phyloP scores from a whole-genome alignment of 1,139 yeast genomes.

The Lizanozyma gosingica region DNA sequence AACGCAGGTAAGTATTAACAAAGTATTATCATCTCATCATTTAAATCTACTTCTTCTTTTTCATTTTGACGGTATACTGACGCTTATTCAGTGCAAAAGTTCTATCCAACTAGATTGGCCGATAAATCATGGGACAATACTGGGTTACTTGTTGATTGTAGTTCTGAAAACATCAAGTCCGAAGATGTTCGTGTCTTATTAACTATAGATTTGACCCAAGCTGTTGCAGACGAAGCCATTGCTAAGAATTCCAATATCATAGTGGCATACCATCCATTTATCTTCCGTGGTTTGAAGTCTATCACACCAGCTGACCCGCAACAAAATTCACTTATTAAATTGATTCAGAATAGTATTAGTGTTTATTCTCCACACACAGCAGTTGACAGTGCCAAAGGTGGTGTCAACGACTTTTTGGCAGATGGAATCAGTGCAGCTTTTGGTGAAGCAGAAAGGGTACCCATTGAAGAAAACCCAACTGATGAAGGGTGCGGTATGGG shows the following conservation, averaged over 20 bases:
- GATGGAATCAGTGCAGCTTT: constrained; percentile 41
- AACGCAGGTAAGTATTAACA: constrained; percentile 32
- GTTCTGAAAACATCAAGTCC: constrained; percentile 13
- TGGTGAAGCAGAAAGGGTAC: constrained; percentile 14
- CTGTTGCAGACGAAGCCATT: constrained; percentile 84
- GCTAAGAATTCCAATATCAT: constrained; percentile 41
- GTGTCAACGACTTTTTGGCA: constrained; percentile 89
- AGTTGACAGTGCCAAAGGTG: constrained; percentile 83
- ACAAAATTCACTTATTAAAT: constrained; percentile 62
- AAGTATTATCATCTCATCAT: no score
- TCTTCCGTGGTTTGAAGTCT: constrained; percentile 81
- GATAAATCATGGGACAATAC: constrained; percentile 92
- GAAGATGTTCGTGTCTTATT: constrained; percentile 44
- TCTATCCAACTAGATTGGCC: constrained; percentile 68
- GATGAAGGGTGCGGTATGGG: constrained; percentile 73
- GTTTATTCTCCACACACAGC: constrained; percentile 97
- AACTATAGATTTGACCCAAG: constrained; percentile 75
- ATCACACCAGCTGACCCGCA: constrained; percentile 66
- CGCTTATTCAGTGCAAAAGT: constrained; percentile 41
- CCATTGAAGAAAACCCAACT: constrained; percentile 20
- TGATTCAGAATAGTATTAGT: constrained; percentile 68
- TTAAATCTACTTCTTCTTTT: constrained; percentile 3
- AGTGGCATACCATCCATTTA: constrained; percentile 91
- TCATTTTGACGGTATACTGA: constrained; percentile 7
- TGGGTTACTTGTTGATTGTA: constrained; percentile 71